Evolutionary conservation across 106 monocot genomes (phyloP), one percentile per base, ranked within the genome.

Genomic region (Dendrobium chrysotoxum): DNA sequence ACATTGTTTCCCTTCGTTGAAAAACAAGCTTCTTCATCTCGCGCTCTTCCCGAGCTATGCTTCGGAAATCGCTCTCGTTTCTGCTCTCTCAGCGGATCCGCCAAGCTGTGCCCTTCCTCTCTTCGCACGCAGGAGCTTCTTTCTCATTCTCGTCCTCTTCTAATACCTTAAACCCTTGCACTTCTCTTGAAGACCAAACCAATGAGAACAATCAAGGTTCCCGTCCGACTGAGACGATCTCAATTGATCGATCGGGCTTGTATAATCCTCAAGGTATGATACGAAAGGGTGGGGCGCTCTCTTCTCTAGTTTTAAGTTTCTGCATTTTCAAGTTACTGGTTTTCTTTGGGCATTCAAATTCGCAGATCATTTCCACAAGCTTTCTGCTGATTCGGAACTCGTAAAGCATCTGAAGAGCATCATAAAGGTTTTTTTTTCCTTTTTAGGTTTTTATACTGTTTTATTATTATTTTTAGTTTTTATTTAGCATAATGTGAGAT

Each of bases 381-480:
- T 83, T 46, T 89, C 89, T 7, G 83, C 83, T 9, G 92, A 92
- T 78, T 88, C 97, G 0, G 89, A 98, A 82, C 84, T 98, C 21
- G 88, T 89, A 26, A 92, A 86, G 84, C 94, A 98, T 80, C 88
- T 94, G 72, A 98, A 94, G 83, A 98, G 94, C 74, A 93, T 96
- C 31, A 96, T 96, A 64, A 96, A 91, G 90, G 96, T 96, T 21
- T 18, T 25, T 4, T 35, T 42, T 39, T 71, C 57, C 76, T 71
- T 55, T 75, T 11, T 17, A 25, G 1, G 21, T 5, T 42, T 41
- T 71, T 64, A n/a, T 65, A 26, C 26, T 26, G 38, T 28, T 38
- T 11, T 50, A 35, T 0, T 35, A 35, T 3, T 35, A 35, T 35
- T 35, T 35, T 71, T 71, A 13, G n/a, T 71, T 31, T 71, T 28